Evolutionary conservation across 148 eudicot genomes (phyloP).

Genomic region (Amaranthus palmeri): DNA sequence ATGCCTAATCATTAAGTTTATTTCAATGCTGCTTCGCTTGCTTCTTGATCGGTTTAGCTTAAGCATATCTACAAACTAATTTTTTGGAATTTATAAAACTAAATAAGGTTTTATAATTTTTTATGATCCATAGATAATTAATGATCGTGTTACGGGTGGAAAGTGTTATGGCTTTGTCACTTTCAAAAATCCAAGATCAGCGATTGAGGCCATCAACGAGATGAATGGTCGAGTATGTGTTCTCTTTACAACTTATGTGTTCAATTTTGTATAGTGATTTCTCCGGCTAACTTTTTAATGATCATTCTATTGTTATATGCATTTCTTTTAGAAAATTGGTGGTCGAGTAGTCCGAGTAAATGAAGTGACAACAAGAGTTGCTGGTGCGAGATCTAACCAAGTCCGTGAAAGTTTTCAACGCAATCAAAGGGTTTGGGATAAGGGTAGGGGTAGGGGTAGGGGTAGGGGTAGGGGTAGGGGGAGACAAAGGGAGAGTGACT

Average conservation of each 20-base stretch:
- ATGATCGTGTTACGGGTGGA: slow-evolving; percentile 71
- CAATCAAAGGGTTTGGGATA: slow-evolving; percentile 42
- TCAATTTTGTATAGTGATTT: not conserved
- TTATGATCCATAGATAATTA: slow-evolving; percentile 48
- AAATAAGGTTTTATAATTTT: not conserved
- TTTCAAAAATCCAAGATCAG: slow-evolving; percentile 76
- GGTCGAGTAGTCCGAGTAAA: slow-evolving; percentile 84
- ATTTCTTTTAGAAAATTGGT: slow-evolving; percentile 53
- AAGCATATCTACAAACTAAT: not conserved
- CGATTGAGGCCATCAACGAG: slow-evolving; percentile 71
- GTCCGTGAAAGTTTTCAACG: slow-evolving; percentile 51
- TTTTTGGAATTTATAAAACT: not conserved
- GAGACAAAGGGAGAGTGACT: slow-evolving; percentile 42
- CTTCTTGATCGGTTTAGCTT: not conserved
- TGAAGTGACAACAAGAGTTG: slow-evolving; percentile 62
- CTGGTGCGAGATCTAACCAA: slow-evolving; percentile 42
- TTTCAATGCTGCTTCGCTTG: not conserved
- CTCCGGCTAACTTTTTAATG: not conserved
- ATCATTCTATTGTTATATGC: not conserved
- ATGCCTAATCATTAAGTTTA: not conserved
- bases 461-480: slow-evolving; percentile 39
- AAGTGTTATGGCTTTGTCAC: slow-evolving; percentile 92
- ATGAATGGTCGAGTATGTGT: slow-evolving; percentile 68
- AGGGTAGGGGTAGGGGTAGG: slow-evolving; percentile 51
- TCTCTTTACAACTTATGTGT: not conserved